Conservation (phyloP, 1,284 basidiomycete genomes). For the Anthracocystis setariae region DNA sequence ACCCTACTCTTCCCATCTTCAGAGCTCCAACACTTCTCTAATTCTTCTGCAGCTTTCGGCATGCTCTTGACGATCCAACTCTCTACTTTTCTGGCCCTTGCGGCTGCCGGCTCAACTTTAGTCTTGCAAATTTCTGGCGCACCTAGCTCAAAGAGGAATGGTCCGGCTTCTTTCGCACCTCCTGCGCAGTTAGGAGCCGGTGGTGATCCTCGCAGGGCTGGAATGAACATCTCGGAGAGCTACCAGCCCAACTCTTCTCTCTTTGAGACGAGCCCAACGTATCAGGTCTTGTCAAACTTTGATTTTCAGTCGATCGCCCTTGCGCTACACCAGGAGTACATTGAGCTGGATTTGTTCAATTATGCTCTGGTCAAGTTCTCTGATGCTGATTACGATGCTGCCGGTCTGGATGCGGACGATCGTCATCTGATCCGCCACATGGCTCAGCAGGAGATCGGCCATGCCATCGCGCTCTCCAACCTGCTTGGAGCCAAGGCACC, state of each 20-base stretch:
- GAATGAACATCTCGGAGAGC: constrained; percentile 35
- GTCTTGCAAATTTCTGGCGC: constrained; percentile 16
- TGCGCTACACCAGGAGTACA: constrained; percentile 54
- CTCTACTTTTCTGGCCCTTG: constrained; percentile 6
- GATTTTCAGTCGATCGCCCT: constrained; percentile 53
- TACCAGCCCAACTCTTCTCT: constrained; percentile 44
- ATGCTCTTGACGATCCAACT: background rate
- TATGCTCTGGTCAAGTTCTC: constrained; percentile 53
- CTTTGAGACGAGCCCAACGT: constrained; percentile 35
- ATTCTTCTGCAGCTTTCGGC: too few relatives aligned
- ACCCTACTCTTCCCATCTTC: too few relatives aligned
- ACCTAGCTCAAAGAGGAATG: constrained; percentile 13
- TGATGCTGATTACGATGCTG: constrained; percentile 46
- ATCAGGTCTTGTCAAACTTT: constrained; percentile 45
- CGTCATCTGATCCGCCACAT: constrained; percentile 49
- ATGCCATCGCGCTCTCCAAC: constrained; percentile 50
- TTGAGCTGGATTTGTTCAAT: constrained; percentile 61
- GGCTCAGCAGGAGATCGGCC: constrained; percentile 58
- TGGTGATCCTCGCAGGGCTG: constrained; percentile 28
- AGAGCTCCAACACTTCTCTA: too few relatives aligned
- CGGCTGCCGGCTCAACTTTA: constrained; percentile 16
- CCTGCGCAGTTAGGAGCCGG: constrained; percentile 31
- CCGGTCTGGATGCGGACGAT: constrained; percentile 46
- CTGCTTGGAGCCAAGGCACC: constrained; percentile 53
- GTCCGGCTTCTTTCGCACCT: constrained; percentile 11